phyloP scores from a whole-genome alignment of 139 green algal species.

The Trebouxia sp. region DNA sequence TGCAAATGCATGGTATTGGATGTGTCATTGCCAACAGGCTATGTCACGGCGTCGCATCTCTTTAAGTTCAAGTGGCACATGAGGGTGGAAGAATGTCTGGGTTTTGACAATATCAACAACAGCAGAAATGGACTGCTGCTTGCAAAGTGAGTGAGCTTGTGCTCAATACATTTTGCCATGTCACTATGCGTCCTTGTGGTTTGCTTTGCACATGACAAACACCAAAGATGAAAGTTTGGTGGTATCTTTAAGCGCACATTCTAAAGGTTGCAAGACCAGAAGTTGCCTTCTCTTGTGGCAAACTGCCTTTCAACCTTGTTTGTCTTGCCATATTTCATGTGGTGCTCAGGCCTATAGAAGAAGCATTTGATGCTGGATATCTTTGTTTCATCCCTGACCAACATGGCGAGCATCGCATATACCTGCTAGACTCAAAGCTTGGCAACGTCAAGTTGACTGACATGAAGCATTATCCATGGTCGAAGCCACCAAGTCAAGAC shows the following conservation, averaged over 20 bases:
- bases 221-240: no score
- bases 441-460: background rate
- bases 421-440: background rate
- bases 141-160: background rate
- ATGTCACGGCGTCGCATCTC: background rate
- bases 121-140: no score
- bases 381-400: background rate
- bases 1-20: background rate
- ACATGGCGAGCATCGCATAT: background rate
- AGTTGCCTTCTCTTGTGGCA: no score
- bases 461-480: background rate
- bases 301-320: no score
- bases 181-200: background rate
- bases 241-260: no score
- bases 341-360: background rate
- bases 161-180: background rate
- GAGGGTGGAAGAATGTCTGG: background rate
- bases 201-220: background rate
- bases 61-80: slow-evolving; percentile 8
- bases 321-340: background rate
- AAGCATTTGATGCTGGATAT: background rate
- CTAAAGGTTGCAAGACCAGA: no score
- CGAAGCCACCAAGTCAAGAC: background rate
- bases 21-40: background rate
- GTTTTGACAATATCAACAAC: background rate